Evolutionary conservation across 371 early-diverging fungal species (phyloP), one percentile per base, ranked within the genome.

Genomic region (Apophysomyces trapeziformis): DNA sequence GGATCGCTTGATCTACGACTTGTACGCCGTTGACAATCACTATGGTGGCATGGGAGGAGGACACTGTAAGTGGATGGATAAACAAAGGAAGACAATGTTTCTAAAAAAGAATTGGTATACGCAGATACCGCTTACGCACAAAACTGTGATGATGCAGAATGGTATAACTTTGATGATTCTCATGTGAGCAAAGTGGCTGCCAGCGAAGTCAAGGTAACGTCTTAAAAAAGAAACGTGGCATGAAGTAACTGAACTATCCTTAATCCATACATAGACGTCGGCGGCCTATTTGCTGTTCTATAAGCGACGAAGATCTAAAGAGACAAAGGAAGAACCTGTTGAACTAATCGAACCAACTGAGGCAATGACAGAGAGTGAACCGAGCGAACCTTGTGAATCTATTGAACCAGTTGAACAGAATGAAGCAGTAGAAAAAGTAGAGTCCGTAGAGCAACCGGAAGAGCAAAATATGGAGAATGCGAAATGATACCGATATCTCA

Each of bases 21-120:
- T 97, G 41, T 93, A 86, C 76, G 94, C 91, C 0, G 93, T 96
- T 7, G 93, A 93, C 59, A 96, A 96, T 69, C 97, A 96, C 69
- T 93, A 84, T 82, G 96, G 96, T 39, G 94, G 95, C 7, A 72
- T 95, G 54, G 96, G 96, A 50, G 96, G 96, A 50, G 98, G 98
- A 37, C 98, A 96, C 69, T 96, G 90, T 89, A 87, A 84, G 88
- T 80, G 21, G 1, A 9, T 43, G 13, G 39, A 36, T 7, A 36
- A 44, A 4, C 12, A 26, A 56, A 11, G 4, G 1, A 37, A 16
- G 6, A 62, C 4, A 56, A 14, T 35, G 12, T 13, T 26, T 50
- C 37, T 58, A 18, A 64, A 32, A 35, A 9, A 37, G 43, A 9
- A 47, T 77, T 26, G 32, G 32, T 26, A 2, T 26, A 26, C 0